These are phyloP conservation scores for Corymbia citriodora DNA, from an alignment of 441 rosid genomes.

Conservation along the genomic window DNA sequence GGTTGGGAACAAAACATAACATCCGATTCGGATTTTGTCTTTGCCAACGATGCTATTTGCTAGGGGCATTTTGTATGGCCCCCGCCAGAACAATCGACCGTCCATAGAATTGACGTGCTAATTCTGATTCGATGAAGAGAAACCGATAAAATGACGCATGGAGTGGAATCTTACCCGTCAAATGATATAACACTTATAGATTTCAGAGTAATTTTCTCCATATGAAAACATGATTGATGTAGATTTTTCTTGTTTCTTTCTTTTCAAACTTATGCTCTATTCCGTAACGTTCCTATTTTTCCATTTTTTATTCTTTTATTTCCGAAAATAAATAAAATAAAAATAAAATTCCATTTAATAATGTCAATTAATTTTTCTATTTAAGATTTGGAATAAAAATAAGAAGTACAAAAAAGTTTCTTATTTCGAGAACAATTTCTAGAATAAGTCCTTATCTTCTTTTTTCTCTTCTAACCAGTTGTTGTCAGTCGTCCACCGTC, in stretches of 20 bases:
- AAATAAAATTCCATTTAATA: no score
- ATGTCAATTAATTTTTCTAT: no score
- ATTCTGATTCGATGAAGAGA: background rate
- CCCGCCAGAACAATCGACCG: background rate
- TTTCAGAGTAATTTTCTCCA: background rate
- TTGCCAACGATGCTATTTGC: background rate
- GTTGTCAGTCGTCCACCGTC: no score
- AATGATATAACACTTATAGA: no score
- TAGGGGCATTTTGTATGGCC: background rate
- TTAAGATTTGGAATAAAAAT: no score
- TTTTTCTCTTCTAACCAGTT: no score
- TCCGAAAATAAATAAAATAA: no score
- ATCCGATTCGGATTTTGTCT: background rate
- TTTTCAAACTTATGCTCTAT: background rate
- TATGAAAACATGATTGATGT: background rate
- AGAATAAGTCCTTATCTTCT: no score
- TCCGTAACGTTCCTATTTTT: no score
- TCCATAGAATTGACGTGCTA: background rate
- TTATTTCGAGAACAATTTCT: no score
- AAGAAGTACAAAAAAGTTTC: no score
- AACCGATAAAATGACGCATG: background rate
- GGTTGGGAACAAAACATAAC: background rate
- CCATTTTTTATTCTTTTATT: no score
- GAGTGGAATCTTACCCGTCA: background rate
- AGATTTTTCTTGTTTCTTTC: background rate